Base-by-base conservation (phyloP, 805 yeast genomes). In the Saccharomycopsis sp. region DNA sequence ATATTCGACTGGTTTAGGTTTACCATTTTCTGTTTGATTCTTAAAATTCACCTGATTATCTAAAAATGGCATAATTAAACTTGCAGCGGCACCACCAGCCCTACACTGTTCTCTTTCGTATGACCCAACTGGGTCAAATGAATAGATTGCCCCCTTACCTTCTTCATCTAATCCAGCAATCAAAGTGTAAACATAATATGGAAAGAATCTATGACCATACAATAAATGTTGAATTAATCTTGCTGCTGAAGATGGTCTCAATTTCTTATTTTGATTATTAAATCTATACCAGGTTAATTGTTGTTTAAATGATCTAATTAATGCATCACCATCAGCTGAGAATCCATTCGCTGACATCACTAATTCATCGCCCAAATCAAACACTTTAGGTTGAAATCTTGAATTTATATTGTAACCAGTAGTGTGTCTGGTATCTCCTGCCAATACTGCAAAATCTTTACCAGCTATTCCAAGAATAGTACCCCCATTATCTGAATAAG, bases 351-450 rank as follows among this genome's bases (percentile, higher is more conserved):
- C 96, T 1, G 94, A 79, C 67, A 93, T 75, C 53, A 85, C 74
- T 43, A 93, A 71, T 59, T 84, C 74, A 63, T 90, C 97, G 41
- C 97, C 97, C 48, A 86, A 83, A 54, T 81, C 77, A 57, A 85
- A 82, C 45, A 93, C 85, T 63, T 87, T 89, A 35, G 95, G 93
- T 62, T 86, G 93, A 62, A 84, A 81, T 59, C 98, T 79, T 7
- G 97, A 81, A 62, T 93, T 88, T 63, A 93, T 93, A 51, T 85
- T 80, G 66, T 88, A 93, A 19, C 97, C 98, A 16, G 84, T 81
- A 4, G 95, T 86, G 59, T 85, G 94, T 70, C 98, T 82, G n/a
- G 98, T 93, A 63, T 93, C 98, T 38, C 97, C 97, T 1, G 98
- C 98, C 50, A 93, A 71, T 28, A 93, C 93, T 16, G 96, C 96